A percentile compares a stretch with the other conserved stretches of the same genome.
phyloP scores from a whole-genome alignment of 768 basidiomycete genomes.

The Suillus paluster region DNA sequence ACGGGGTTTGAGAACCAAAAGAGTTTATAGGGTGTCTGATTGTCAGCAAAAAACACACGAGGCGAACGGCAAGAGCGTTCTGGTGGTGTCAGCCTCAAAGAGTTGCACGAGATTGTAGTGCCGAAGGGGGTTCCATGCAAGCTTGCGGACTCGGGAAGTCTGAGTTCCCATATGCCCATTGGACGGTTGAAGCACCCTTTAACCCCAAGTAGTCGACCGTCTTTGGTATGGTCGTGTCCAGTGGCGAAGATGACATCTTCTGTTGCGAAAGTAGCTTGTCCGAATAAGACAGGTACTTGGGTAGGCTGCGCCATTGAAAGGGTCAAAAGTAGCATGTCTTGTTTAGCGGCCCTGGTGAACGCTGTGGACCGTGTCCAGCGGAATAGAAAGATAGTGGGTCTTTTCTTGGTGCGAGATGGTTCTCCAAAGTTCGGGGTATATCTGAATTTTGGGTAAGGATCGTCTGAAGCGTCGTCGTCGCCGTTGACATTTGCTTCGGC shows the following conservation, averaged over 20 bases:
- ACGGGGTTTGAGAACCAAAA: constrained; percentile 59
- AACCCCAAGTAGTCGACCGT: constrained; percentile 62
- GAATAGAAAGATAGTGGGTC: constrained; percentile 59
- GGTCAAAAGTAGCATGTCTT: constrained; percentile 14
- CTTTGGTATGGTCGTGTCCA: constrained; percentile 61
- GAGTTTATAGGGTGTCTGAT: constrained; percentile 31
- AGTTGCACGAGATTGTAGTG: constrained; percentile 22
- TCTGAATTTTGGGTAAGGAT: constrained; percentile 47
- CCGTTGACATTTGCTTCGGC: constrained; percentile 54
- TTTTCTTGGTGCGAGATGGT: constrained; percentile 53
- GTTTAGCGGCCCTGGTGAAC: constrained; percentile 15
- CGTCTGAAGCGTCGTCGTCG: constrained; percentile 24
- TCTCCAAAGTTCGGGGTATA: constrained; percentile 70
- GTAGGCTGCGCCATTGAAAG: constrained; percentile 18
- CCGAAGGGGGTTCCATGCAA: constrained; percentile 11
- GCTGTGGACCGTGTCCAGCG: constrained; percentile 40
- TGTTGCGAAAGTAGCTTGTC: constrained; percentile 58
- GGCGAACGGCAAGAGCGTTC: constrained; percentile 63
- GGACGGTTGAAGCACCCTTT: constrained; percentile 65
- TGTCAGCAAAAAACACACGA: constrained; percentile 41
- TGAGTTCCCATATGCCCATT: constrained; percentile 57
- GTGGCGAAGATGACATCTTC: constrained; percentile 54
- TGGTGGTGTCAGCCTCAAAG: constrained; percentile 45
- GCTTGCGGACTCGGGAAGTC: constrained; percentile 23
- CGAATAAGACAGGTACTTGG: constrained; percentile 44